phyloP scores from a whole-genome alignment of 1,284 basidiomycete species.

The Sanghuangporus sanghuang region DNA sequence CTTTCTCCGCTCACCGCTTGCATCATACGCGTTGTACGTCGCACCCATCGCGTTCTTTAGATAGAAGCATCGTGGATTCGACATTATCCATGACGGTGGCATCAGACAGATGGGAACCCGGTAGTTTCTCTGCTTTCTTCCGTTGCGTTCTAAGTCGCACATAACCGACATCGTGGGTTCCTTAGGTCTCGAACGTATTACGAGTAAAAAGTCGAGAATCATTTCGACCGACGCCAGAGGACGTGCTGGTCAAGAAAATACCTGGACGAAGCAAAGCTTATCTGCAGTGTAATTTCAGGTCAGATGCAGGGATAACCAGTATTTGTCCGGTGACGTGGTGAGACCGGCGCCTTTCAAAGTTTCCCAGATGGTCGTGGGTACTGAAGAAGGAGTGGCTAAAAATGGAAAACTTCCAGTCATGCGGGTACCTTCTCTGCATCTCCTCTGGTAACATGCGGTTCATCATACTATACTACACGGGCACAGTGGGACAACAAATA shows the following conservation, averaged over 20 bases:
- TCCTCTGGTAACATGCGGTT: background rate
- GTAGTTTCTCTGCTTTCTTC: background rate
- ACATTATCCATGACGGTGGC: background rate
- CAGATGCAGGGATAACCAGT: background rate
- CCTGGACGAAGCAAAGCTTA: background rate
- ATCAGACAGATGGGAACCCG: background rate
- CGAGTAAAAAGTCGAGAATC: background rate
- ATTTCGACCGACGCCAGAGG: background rate
- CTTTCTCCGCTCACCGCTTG: background rate
- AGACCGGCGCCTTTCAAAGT: background rate
- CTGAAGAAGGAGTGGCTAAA: background rate
- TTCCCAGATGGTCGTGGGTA: background rate
- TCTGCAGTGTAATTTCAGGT: background rate
- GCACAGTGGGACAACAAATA: background rate
- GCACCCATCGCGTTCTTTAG: background rate
- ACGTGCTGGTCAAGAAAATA: background rate
- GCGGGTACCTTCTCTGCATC: background rate
- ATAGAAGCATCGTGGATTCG: background rate
- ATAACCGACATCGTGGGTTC: background rate
- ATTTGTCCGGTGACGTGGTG: background rate
- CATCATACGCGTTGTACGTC: background rate
- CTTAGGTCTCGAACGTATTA: background rate
- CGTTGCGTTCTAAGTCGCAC: background rate
- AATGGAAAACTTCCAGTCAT: background rate
- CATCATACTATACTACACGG: too few species aligned